Conservation (phyloP, 1,284 basidiomycete genomes). For the Cryptococcus amylolentus region DNA sequence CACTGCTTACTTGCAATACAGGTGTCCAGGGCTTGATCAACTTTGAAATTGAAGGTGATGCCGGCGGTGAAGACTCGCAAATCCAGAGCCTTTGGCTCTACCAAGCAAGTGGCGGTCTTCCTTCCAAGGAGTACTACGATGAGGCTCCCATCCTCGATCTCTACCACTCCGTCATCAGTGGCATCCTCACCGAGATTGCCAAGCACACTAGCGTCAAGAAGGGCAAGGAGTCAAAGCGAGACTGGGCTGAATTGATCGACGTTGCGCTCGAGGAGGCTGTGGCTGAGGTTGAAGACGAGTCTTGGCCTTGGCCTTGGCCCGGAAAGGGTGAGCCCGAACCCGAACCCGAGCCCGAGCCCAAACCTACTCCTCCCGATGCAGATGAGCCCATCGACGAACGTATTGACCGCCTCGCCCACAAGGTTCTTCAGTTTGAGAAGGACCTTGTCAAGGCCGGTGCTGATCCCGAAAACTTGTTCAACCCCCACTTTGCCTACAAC, state of each 20-base stretch:
- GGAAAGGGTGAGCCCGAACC: constrained; percentile 49
- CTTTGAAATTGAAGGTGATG: constrained; percentile 73
- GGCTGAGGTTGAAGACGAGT: constrained; percentile 13
- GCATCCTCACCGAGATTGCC: constrained; percentile 63
- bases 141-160: constrained; percentile 67
- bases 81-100: constrained; percentile 80
- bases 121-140: constrained; percentile 91
- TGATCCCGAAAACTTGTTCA: constrained; percentile 62
- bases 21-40: constrained; percentile 74
- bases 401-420: constrained; percentile 63
- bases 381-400: constrained; percentile 43
- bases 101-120: constrained; percentile 79
- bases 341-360: constrained; percentile 28
- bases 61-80: constrained; percentile 84
- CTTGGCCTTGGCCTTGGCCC: constrained; percentile 73
- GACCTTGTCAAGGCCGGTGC: constrained; percentile 75
- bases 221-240: constrained; percentile 8
- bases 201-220: constrained; percentile 15
- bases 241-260: neutral
- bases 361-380: constrained; percentile 1
- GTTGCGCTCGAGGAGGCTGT: constrained; percentile 13
- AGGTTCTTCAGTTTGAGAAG: constrained; percentile 76
- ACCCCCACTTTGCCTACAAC: constrained; percentile 88
- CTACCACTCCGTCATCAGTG: constrained; percentile 68
- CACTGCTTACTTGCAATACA: constrained; percentile 37